phyloP scores from a whole-genome alignment of 2,329 filamentous ascomycete species.

The Xylogone sp. region DNA sequence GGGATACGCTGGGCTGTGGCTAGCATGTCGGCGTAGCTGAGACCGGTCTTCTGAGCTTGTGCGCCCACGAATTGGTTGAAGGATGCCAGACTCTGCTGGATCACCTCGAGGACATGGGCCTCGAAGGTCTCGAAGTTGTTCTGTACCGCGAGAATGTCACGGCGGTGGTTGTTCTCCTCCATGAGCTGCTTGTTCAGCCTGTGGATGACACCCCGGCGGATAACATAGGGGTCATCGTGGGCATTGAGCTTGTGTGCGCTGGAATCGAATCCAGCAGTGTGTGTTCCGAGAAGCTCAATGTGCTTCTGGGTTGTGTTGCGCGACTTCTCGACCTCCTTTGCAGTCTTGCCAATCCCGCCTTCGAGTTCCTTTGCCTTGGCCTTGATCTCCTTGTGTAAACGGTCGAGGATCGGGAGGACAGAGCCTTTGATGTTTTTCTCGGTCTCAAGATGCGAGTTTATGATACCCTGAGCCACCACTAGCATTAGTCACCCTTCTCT shows the following conservation, averaged over 20 bases:
- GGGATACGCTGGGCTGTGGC: conserved; percentile 72
- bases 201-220: conserved; percentile 77
- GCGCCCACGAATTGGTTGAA: conserved; percentile 78
- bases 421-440: conserved; percentile 85
- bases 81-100: conserved; percentile 78
- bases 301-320: conserved; percentile 87
- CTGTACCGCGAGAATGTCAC: conserved; percentile 89
- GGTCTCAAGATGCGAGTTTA: conserved; percentile 86
- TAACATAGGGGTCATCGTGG: conserved; percentile 80
- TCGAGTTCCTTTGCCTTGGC: conserved; percentile 88
- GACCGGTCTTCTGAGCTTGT: conserved; percentile 77
- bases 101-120: conserved; percentile 73
- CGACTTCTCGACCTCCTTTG: conserved; percentile 89
- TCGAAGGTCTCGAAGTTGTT: conserved; percentile 87
- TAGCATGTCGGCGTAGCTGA: conserved; percentile 81
- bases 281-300: conserved; percentile 87
- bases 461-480: conserved; percentile 61
- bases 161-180: conserved; percentile 93
- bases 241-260: conserved; percentile 67
- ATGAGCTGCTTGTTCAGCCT: conserved; percentile 85
- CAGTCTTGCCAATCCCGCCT: conserved; percentile 74
- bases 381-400: conserved; percentile 94
- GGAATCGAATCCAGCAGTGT: conserved; percentile 77
- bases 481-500: conserved; percentile 3
- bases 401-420: conserved; percentile 83